Evolutionary conservation across 352 stramenopile species (phyloP), one percentile per base, ranked within the genome.

Genomic region (Phytopythium montanum): DNA sequence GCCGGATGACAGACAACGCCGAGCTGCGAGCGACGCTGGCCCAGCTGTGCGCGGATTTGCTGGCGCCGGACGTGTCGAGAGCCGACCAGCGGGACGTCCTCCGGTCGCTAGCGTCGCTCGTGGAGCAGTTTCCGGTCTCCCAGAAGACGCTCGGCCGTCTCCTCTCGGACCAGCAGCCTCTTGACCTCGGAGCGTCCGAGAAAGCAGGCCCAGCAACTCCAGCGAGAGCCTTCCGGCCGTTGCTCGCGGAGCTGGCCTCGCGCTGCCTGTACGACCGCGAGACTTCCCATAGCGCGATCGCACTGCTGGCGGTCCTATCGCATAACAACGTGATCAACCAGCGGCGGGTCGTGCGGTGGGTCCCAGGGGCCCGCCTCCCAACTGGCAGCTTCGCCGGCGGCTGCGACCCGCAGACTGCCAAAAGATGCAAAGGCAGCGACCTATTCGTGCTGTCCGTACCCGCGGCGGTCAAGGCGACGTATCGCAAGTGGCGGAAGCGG

Each of bases 381-480:
- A 31, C 64, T 14, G 49, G 64, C 28, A 50, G 21, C 53, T 49
- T 49, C 5, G n/a, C 14, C 2, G 5, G 14, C 23, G 18, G 9
- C 1, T 19, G 23, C 4, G 25, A 23, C 21, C 0, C 13, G 8
- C 36, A 46, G 25, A 33, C 2, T 13, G 3, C 12, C 19, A 26
- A 23, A n/a, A 58, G 46, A 21, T 2, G 29, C 7, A 10, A 19
- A 19, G 12, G 6, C 21, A n/a, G 41, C n/a, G 56, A 61, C 21
- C 48, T 81, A 12, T 81, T 70, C 42, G 65, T 62, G 9, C 61
- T 84, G 29, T 75, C 72, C 41, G 62, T 84, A 23, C 74, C 69
- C 12, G 48, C 56, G 21, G 25, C 39, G 31, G 48, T 81, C 42
- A 75, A 70, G 14, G 52, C 21, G 38, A 65, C 62, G 23, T 89